These are phyloP conservation scores for Marasmius sp. DNA, from an alignment of 1,284 basidiomycete species.

Conservation along the genomic window DNA sequence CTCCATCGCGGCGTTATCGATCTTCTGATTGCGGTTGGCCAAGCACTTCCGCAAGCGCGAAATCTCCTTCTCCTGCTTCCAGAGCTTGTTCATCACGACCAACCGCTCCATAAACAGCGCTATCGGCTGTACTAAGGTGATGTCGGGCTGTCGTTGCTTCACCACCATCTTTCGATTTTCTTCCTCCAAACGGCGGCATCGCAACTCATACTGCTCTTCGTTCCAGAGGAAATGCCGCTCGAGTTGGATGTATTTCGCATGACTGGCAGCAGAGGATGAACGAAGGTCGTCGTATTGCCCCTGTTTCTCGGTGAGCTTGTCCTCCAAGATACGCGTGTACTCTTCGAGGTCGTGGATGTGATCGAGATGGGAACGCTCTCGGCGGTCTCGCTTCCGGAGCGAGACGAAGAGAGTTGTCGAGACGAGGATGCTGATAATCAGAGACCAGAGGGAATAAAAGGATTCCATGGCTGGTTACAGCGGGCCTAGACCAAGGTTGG, in stretches of 20 bases:
- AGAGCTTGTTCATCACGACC: slow-evolving; percentile 37
- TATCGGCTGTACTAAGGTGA: slow-evolving; percentile 23
- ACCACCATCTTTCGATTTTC: slow-evolving; percentile 1
- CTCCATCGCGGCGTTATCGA: slow-evolving; percentile 29
- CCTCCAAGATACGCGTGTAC: slow-evolving; percentile 5
- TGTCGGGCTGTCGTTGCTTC: background rate
- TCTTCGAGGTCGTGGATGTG: slow-evolving; percentile 4
- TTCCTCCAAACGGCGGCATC: slow-evolving; percentile 7
- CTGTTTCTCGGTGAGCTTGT: slow-evolving; percentile 4
- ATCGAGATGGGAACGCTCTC: background rate
- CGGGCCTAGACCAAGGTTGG: background rate
- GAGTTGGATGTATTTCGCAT: slow-evolving; percentile 14
- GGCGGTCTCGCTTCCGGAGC: background rate
- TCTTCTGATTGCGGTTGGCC: slow-evolving; percentile 19
- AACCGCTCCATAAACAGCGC: slow-evolving; percentile 40
- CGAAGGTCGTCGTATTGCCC: slow-evolving; percentile 7
- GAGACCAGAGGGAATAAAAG: background rate
- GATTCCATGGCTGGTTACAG: background rate
- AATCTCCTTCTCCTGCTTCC: slow-evolving; percentile 40
- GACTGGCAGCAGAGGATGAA: slow-evolving; percentile 7
- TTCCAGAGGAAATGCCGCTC: slow-evolving; percentile 11
- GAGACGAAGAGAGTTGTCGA: background rate
- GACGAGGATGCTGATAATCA: background rate
- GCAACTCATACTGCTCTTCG: slow-evolving; percentile 9
- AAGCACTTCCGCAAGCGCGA: slow-evolving; percentile 24